Percentiles rank a stretch among this genome's conserved stretches.
These are phyloP conservation scores for Amanita phalloides DNA, from an alignment of 768 basidiomycete species.

Conservation along the genomic window DNA sequence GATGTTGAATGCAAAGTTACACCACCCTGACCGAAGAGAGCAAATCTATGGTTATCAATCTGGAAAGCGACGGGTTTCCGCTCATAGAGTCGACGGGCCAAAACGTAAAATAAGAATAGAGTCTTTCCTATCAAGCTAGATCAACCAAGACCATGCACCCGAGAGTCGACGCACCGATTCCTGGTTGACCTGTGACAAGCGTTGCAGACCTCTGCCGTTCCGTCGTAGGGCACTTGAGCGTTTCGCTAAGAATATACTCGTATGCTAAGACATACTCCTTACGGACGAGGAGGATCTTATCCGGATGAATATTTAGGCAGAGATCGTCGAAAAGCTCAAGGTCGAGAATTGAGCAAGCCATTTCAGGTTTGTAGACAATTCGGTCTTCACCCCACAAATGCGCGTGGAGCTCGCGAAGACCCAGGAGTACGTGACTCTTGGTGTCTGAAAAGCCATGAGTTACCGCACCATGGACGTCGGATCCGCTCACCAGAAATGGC, in stretches of 20 bases:
- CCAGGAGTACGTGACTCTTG: not conserved
- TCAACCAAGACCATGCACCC: slow-evolving; percentile 2
- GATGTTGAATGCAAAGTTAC: not conserved
- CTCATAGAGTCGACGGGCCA: no score
- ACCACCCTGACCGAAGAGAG: not conserved
- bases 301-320: not conserved
- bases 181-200: not conserved
- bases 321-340: not conserved
- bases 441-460: no score
- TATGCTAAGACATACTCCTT: not conserved
- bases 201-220: no score
- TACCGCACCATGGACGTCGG: no score
- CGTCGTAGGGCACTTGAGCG: no score
- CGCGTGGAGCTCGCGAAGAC: not conserved
- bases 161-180: slow-evolving; percentile 7
- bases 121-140: no score
- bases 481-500: no score
- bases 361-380: not conserved
- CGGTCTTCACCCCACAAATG: not conserved
- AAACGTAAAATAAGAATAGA: no score
- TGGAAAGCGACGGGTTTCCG: no score
- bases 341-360: not conserved
- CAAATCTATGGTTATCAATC: not conserved
- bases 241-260: not conserved
- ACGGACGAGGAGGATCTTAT: not conserved